Evolutionary conservation across 208 protist species (phyloP), one percentile per base, ranked within the genome.

Genomic region (Acanthamoeba triangularis): DNA sequence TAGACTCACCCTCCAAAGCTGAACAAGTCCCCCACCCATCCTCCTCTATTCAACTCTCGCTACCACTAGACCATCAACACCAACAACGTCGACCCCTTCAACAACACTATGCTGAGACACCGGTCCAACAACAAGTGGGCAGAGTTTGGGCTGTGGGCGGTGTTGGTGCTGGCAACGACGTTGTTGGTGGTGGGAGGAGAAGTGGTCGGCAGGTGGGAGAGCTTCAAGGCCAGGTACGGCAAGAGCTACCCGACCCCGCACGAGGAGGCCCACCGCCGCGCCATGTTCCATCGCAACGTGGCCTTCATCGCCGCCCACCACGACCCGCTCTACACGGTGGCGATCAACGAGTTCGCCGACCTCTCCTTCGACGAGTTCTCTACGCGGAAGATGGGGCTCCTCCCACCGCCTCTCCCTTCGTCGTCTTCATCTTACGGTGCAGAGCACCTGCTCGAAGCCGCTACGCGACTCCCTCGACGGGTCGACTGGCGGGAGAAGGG

Each of bases 401-500:
- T 37, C 23, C 65, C 30, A 2, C 65, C 18, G 5, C 65, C 37
- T 41, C 37, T 41, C 37, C 37, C 37, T 41, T 41, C 37, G 28
- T 18, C 61, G 28, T 67, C 61, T n/a, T 67, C 23, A 67, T 67
- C 61, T 28, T 5, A 1, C 1, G 61, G 23, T 4, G 61, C 61
- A 28, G 28, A 1, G 61, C 61, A 67, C 23, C 61, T 18, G 61
- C 28, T 28, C 23, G 28, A n/a, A 67, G 28, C 16, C 61, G 16
- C 61, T n/a, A 67, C 61, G 61, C 16, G 11, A 49, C 88, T 97
- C 18, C 96, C 97, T n/a, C 35, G 0, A 10, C 16, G 0, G 1
- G 95, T 97, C 23, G 98, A 99, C 96, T 99, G 98, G 98, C 97
- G 98, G 59, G 82, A 97, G 69, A 76, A 98, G 56, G 98, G 98